phyloP scores from a whole-genome alignment of 169 alveolate species.

The Plasmodium gallinaceum region DNA sequence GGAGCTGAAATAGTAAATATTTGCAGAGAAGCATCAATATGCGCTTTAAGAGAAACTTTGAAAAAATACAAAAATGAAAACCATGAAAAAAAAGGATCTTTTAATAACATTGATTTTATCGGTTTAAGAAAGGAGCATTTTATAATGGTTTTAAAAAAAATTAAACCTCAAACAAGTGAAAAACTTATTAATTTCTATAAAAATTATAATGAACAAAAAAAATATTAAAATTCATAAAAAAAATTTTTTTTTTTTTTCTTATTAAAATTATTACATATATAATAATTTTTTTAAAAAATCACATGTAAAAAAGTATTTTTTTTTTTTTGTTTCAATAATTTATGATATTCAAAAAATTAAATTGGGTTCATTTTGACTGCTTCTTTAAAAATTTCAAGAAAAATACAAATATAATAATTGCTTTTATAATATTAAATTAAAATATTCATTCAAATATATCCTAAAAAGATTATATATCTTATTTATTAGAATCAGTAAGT shows the following conservation, averaged over 20 bases:
- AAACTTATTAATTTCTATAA: conserved; percentile 77
- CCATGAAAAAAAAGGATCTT: not conserved
- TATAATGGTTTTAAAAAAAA: conserved; percentile 68
- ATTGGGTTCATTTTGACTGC: too few relatives aligned
- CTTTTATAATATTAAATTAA: too few relatives aligned
- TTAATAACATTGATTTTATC: not conserved
- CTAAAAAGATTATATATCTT: too few relatives aligned
- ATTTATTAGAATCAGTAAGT: too few relatives aligned
- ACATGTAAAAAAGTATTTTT: not conserved
- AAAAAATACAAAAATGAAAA: conserved; percentile 31
- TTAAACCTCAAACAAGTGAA: conserved; percentile 80
- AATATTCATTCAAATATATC: too few relatives aligned
- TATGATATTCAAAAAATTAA: too few relatives aligned
- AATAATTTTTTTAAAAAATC: not conserved
- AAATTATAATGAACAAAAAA: conserved; percentile 71
- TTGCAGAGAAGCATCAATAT: conserved; percentile 93
- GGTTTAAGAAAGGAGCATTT: conserved; percentile 76
- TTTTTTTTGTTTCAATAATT: too few relatives aligned
- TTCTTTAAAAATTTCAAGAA: too few relatives aligned
- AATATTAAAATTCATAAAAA: conserved; percentile 12
- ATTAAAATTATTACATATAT: not conserved
- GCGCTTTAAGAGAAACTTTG: conserved; percentile 78
- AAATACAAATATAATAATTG: too few relatives aligned
- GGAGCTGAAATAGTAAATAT: conserved; percentile 94
- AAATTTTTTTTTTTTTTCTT: not conserved